Conservation (phyloP, 1,284 basidiomycete species). For the Malassezia yamatoensis region DNA sequence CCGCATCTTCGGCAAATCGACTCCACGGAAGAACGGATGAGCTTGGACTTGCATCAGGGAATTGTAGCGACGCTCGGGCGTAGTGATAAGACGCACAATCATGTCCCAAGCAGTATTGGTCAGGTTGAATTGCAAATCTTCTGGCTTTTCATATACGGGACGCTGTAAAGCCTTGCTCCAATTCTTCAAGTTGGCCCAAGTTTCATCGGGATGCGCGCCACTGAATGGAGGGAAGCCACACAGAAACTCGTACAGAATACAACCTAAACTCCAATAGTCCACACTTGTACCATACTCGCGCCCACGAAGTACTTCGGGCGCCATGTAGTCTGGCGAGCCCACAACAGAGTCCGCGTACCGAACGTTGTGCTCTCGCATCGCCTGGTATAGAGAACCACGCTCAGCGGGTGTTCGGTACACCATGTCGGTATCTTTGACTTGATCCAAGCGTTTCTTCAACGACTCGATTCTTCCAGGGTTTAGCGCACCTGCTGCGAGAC, state of each 20-base stretch:
- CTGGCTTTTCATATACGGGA: constrained; percentile 88
- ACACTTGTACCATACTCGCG: constrained; percentile 91
- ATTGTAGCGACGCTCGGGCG: constrained; percentile 68
- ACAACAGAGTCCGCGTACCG: constrained; percentile 91
- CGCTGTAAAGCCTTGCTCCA: constrained; percentile 79
- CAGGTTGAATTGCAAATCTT: constrained; percentile 95
- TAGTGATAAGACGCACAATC: constrained; percentile 58
- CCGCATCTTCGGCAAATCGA: constrained; percentile 70
- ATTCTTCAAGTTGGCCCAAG: constrained; percentile 97
- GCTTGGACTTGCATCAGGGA: constrained; percentile 63
- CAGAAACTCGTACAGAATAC: constrained; percentile 93
- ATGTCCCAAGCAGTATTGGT: constrained; percentile 81
- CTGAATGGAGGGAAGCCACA: constrained; percentile 86
- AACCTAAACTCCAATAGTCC: constrained; percentile 97
- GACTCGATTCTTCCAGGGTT: constrained; percentile 93
- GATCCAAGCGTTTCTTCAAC: constrained; percentile 86
- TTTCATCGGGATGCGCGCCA: constrained; percentile 88
- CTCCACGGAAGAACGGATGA: constrained; percentile 73
- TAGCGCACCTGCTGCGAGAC: constrained; percentile 87
- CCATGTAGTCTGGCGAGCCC: constrained; percentile 84
- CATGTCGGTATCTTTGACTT: constrained; percentile 85
- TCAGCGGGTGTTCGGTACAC: constrained; percentile 88
- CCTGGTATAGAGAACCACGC: constrained; percentile 85
- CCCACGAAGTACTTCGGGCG: constrained; percentile 75
- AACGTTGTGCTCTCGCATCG: constrained; percentile 78